These are phyloP conservation scores for Colletotrichum shisoi DNA, from an alignment of 2,329 filamentous ascomycete species.

Conservation along the genomic window DNA sequence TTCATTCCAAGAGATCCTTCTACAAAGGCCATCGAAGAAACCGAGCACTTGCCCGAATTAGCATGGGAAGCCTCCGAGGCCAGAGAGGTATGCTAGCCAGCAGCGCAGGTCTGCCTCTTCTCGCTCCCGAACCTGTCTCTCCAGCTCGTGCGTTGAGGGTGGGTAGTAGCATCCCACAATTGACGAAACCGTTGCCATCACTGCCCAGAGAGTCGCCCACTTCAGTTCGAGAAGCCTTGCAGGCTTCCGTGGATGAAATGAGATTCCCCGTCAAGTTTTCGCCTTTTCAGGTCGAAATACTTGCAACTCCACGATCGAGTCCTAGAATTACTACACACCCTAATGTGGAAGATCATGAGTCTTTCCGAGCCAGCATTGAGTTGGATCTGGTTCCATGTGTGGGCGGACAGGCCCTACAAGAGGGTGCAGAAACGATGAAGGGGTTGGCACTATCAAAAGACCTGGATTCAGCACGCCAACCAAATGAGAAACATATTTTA, in stretches of 20 bases:
- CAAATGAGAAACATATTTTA: background rate
- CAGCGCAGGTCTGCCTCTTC: constrained; percentile 42
- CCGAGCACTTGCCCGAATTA: constrained; percentile 42
- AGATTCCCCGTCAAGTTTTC: constrained; percentile 29
- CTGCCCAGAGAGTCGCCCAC: constrained; percentile 48
- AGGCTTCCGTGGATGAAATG: constrained; percentile 18
- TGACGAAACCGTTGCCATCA: constrained; percentile 62
- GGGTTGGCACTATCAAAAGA: background rate
- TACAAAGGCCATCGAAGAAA: constrained; percentile 44
- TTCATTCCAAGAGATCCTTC: constrained; percentile 7
- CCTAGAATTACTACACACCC: constrained; percentile 21
- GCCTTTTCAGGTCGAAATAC: constrained; percentile 38
- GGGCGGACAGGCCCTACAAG: background rate
- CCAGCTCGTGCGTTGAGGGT: constrained; percentile 55
- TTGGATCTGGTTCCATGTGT: background rate
- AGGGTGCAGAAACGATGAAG: background rate
- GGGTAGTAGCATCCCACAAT: constrained; percentile 59
- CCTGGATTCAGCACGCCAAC: background rate
- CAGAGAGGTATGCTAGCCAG: background rate
- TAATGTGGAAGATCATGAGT: constrained; percentile 25
- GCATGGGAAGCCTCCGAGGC: constrained; percentile 29
- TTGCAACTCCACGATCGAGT: constrained; percentile 28
- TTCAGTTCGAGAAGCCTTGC: background rate
- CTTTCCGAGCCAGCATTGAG: constrained; percentile 32
- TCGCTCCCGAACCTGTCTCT: constrained; percentile 60